phyloP scores from a whole-genome alignment of 345 rosid genomes.

The Dovyalis caffra region DNA sequence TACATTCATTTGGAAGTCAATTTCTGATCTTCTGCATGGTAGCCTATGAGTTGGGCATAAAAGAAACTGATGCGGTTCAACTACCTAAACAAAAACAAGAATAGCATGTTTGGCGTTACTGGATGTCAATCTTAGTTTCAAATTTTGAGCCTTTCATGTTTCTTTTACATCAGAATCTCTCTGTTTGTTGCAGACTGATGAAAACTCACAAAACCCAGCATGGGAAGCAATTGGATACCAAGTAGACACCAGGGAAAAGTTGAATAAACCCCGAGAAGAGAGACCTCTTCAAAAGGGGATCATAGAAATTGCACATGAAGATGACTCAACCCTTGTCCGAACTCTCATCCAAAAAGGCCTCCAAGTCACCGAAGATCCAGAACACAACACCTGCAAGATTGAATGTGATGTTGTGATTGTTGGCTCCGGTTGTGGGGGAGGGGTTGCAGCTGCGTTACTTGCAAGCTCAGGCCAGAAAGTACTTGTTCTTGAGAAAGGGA shows the following conservation, averaged over 20 bases:
- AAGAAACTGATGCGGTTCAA: too few species aligned
- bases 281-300: slow-evolving; percentile 25
- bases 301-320: slow-evolving; percentile 22
- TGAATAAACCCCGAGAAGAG: slow-evolving; percentile 5
- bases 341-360: slow-evolving; percentile 49
- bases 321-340: slow-evolving; percentile 38
- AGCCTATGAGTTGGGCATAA: too few species aligned
- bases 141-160: too few species aligned
- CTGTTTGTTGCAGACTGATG: slow-evolving; percentile 37
- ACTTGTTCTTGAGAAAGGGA: slow-evolving; percentile 65
- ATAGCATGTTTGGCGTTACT: too few species aligned
- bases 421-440: slow-evolving; percentile 75
- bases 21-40: too few species aligned
- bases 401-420: slow-evolving; percentile 60
- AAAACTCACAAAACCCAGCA: slow-evolving; percentile 45
- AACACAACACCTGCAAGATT: slow-evolving; percentile 39
- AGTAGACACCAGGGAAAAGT: slow-evolving; percentile 34
- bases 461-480: slow-evolving; percentile 61
- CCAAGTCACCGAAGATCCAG: slow-evolving; percentile 40
- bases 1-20: too few species aligned
- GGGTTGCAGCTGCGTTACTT: slow-evolving; percentile 68
- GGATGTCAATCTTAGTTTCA: too few species aligned
- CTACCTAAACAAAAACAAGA: too few species aligned
- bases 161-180: too few species aligned
- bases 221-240: slow-evolving; percentile 72